Conservation (phyloP, 2,329 filamentous ascomycete species). For the Hypoxylon sp. region DNA sequence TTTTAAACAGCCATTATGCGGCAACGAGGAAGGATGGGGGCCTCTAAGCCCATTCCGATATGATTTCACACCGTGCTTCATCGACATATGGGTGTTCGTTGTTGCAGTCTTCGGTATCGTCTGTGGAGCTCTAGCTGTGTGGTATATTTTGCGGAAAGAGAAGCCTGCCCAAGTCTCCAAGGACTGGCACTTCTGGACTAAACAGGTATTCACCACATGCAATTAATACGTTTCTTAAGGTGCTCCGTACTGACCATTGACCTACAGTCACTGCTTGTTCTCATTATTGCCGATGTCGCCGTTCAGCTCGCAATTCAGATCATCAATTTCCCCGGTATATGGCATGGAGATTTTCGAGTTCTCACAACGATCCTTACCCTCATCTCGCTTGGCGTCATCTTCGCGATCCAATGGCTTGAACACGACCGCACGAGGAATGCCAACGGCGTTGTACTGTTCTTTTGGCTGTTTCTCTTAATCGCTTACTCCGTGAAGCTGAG, state of each 20-base stretch:
- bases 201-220: constrained; percentile 74
- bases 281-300: constrained; percentile 76
- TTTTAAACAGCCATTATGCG: constrained; percentile 81
- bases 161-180: constrained; percentile 77
- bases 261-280: constrained; percentile 52
- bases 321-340: constrained; percentile 75
- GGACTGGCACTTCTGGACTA: constrained; percentile 93
- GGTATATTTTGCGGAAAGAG: constrained; percentile 81
- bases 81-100: constrained; percentile 87
- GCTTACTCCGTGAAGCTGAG: constrained; percentile 86
- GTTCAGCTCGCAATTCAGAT: constrained; percentile 85
- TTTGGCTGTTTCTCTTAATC: constrained; percentile 90
- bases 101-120: constrained; percentile 86
- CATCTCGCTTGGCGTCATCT: constrained; percentile 80
- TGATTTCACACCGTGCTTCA: constrained; percentile 97
- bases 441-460: constrained; percentile 90
- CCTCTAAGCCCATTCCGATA: constrained; percentile 88
- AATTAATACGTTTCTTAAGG: not conserved
- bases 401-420: constrained; percentile 86
- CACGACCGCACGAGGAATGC: constrained; percentile 86
- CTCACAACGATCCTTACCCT: constrained; percentile 83
- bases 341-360: constrained; percentile 87
- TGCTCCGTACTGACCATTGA: constrained; percentile 23
- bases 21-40: constrained; percentile 94
- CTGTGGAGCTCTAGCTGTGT: constrained; percentile 81